Base-by-base conservation (phyloP, 306 rosid genomes). In the Pterocarpus santalinus region DNA sequence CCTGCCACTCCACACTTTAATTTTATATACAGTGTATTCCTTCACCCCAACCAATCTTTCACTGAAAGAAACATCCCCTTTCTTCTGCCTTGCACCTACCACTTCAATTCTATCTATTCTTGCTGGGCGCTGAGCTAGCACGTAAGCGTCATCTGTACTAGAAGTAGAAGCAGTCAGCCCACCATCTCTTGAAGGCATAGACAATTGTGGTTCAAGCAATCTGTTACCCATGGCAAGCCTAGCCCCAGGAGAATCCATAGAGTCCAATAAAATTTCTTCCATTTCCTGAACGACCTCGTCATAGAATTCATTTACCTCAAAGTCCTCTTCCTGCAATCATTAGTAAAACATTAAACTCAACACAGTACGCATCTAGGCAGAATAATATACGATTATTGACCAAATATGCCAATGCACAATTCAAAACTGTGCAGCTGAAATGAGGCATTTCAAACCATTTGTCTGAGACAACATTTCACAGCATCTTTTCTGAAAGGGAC, bases 11-110 rank as follows among this genome's bases (percentile, higher is more conserved):
- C 89, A 88, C 75, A 96, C 97, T 85, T 88, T 90, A 22, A 93
- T 88, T 85, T 75, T 90, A 84, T 96, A 96, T 51, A 93, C 93
- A 7, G 98, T 93, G 88, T 89, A 93, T 87, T 92, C 99, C 93
- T 93, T 93, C 83, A 96, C 97, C 74, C 99, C 99, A 75, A 96
- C 98, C 82, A 96, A 91, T 80, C 98, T 92, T 90, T 93, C 98
- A 86, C 99, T 92, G 51, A 96, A 87, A 69, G 99, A 93, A 70
- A 93, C 93, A 85, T 92, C 96, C 30, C 99, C 99, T 84, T 83
- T 92, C 89, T 88, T 93, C 90, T 96, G 98, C 89, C 97, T 89
- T 11, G 98, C 99, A 88, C 99, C 99, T 33, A 96, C 86, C 85
- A 96, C 99, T 87, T 96, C 98, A 62, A 93, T 76, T 85, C 87